Evolutionary conservation across 2,329 filamentous ascomycete genomes (phyloP), one percentile per base, ranked within the genome.

Genomic region (Arthrinium puccinioides): DNA sequence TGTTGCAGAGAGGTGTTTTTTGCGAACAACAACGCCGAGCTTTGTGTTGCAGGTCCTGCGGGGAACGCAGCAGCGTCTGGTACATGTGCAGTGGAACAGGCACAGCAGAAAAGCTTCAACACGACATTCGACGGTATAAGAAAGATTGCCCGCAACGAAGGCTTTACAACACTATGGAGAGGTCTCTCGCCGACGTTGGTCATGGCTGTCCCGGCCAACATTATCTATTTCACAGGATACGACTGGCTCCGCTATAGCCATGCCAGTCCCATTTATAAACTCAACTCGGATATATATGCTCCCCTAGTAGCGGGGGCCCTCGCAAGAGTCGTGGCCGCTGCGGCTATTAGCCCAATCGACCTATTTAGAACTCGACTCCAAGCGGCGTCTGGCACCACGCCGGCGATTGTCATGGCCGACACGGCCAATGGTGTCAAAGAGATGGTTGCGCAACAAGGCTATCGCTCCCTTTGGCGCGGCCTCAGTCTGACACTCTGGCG

Each of bases 1-100:
- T 98, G 92, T 63, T 98, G 92, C 57, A 82, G 92, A 43, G 90
- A 98, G 60, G 90, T 98, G 24, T 98, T 97, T 61, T 98, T 94
- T 72, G 80, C 90, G 45, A 89, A 87, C 48, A 89, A 94, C 55
- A 85, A 82, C 59, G 76, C 82, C 18, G 82, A 87, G 41, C 79
- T 84, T 46, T 95, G 89, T 57, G 69, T 95, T 44, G 84, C 84
- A n/a, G 76, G 76, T 4, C 72, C 76, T 5, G 48, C 69, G 24
- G 61, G 62, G 15, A 63, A 63, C 42, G 55, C 64, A 26, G 61
- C 65, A 4, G 54, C 67, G 9, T 64, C 69, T 14, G 69, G 75
- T 38, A 81, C 84, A 46, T 98, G 92, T 61, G 87, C 86, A 6
- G 87, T 94, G 29, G 85, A 96, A 61, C 85, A 95, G 62, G 81